Percentiles rank a stretch among this genome's conserved stretches.
phyloP scores from a whole-genome alignment of 257 asterid species.

The Solanum medicagineum region DNA sequence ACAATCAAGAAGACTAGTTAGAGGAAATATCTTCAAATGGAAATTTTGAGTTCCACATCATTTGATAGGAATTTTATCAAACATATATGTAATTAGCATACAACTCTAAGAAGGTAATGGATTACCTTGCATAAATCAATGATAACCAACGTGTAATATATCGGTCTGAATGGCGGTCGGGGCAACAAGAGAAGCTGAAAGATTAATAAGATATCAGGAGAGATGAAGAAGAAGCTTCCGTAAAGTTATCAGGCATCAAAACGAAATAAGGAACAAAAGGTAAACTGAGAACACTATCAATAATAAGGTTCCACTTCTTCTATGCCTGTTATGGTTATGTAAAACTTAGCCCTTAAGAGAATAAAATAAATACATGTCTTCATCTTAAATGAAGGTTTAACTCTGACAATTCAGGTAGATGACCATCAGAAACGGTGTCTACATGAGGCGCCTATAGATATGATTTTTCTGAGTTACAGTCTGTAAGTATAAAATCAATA shows the following conservation, averaged over 20 bases:
- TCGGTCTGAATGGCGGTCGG: slow-evolving; percentile 86
- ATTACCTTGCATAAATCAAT: slow-evolving; percentile 96
- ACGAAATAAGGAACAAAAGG: not conserved
- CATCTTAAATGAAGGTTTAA: not conserved
- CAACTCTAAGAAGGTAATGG: not conserved
- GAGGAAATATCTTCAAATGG: not conserved
- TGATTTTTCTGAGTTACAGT: not conserved
- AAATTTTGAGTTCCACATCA: not conserved
- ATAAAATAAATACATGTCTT: not conserved
- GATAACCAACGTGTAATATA: slow-evolving; percentile 88
- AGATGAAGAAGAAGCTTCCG: not conserved
- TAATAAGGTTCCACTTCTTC: not conserved
- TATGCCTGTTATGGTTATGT: not conserved
- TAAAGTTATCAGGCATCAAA: not conserved
- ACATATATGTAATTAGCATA: not conserved
- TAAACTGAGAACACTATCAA: not conserved
- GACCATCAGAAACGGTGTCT: not conserved
- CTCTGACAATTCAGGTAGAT: not conserved
- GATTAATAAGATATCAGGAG: not conserved
- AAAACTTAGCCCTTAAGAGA: not conserved
- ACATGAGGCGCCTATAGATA: not conserved
- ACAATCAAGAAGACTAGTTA: not conserved
- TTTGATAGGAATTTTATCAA: not conserved
- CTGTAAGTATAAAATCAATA: not conserved
- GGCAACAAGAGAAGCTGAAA: slow-evolving; percentile 93